These are phyloP conservation scores for Pseudogymnoascus sp. DNA, from an alignment of 2,329 filamentous ascomycete genomes.

Conservation along the genomic window DNA sequence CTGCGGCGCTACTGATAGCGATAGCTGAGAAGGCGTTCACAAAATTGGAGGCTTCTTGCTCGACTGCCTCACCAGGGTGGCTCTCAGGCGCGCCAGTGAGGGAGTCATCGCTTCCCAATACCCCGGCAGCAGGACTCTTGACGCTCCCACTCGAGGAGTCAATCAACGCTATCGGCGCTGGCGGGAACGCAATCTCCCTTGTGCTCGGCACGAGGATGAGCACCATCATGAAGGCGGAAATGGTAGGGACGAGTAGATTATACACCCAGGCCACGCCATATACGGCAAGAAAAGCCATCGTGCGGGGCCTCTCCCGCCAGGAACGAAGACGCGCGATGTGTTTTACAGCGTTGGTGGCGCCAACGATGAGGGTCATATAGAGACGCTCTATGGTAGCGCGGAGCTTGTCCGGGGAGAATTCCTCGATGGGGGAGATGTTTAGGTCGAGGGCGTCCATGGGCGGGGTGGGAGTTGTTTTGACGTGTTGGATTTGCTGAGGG, in stretches of 20 bases:
- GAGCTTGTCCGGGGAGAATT: conserved; percentile 78
- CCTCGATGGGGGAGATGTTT: conserved; percentile 72
- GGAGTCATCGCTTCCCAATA: conserved; percentile 67
- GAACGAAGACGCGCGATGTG: conserved; percentile 70
- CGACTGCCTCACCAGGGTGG: conserved; percentile 73
- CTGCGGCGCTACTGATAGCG: conserved; percentile 65
- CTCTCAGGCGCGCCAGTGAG: conserved; percentile 77
- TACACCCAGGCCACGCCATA: conserved; percentile 61
- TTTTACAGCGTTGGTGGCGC: conserved; percentile 58
- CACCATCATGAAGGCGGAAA: conserved; percentile 51
- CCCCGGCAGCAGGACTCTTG: conserved; percentile 68
- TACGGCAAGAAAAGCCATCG: conserved; percentile 50
- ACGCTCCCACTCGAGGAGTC: conserved; percentile 62
- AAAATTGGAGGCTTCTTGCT: conserved; percentile 75
- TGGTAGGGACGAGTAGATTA: conserved; percentile 58
- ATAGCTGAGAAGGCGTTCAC: conserved; percentile 66
- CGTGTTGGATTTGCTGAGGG: conserved; percentile 47
- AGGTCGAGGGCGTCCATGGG: conserved; percentile 64
- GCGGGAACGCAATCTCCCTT: conserved; percentile 61
- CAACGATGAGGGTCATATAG: conserved; percentile 70
- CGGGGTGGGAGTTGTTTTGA: conserved; percentile 54
- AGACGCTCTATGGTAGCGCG: conserved; percentile 69
- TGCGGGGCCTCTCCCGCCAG: conserved; percentile 67
- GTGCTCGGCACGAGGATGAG: conserved; percentile 59
- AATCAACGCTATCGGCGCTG: conserved; percentile 67